phyloP scores from a whole-genome alignment of 345 rosid genomes.

The Erysimum cheiranthoides region DNA sequence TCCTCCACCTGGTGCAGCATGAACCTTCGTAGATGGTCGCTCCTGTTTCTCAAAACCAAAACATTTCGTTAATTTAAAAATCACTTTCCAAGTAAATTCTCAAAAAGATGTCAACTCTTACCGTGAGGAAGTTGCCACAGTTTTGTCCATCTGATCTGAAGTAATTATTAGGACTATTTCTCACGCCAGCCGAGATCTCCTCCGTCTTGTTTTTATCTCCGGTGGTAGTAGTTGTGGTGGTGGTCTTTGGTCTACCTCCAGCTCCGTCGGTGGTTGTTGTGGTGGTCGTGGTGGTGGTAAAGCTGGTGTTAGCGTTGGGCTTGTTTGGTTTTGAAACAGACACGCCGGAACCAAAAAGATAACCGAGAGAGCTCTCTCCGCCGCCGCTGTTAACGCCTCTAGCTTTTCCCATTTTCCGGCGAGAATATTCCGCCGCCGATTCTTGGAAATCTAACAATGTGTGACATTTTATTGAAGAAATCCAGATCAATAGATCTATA shows the following conservation, averaged over 20 bases:
- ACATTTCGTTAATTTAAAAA: neutral
- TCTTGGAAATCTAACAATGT: slow-evolving; percentile 25
- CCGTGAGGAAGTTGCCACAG: slow-evolving; percentile 84
- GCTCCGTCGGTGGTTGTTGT: slow-evolving; percentile 54
- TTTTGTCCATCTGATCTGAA: slow-evolving; percentile 85
- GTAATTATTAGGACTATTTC: slow-evolving; percentile 70
- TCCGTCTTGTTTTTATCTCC: slow-evolving; percentile 48
- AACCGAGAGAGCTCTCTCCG: slow-evolving; percentile 91
- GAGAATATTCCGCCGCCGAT: slow-evolving; percentile 21
- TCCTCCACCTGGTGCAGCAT: slow-evolving; percentile 65
- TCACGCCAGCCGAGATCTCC: slow-evolving; percentile 73
- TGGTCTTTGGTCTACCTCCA: slow-evolving; percentile 55
- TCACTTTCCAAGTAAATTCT: neutral
- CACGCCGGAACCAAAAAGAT: slow-evolving; percentile 78
- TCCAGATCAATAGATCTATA: slow-evolving; percentile 14
- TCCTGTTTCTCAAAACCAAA: slow-evolving; percentile 46
- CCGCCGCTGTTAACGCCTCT: slow-evolving; percentile 85
- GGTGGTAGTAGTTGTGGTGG: slow-evolving; percentile 41
- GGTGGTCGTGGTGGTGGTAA: slow-evolving; percentile 44
- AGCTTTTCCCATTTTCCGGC: slow-evolving; percentile 63
- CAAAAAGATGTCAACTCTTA: slow-evolving; percentile 26
- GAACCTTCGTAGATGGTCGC: slow-evolving; percentile 63
- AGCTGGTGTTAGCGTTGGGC: slow-evolving; percentile 33
- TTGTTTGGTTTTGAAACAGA: slow-evolving; percentile 55
- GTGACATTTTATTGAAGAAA: slow-evolving; percentile 2